Percentiles rank a stretch among this genome's conserved stretches.
Evolutionary conservation across 192 early-diverging fungal species (phyloP).

Genomic region (Backusella macrospora): DNA sequence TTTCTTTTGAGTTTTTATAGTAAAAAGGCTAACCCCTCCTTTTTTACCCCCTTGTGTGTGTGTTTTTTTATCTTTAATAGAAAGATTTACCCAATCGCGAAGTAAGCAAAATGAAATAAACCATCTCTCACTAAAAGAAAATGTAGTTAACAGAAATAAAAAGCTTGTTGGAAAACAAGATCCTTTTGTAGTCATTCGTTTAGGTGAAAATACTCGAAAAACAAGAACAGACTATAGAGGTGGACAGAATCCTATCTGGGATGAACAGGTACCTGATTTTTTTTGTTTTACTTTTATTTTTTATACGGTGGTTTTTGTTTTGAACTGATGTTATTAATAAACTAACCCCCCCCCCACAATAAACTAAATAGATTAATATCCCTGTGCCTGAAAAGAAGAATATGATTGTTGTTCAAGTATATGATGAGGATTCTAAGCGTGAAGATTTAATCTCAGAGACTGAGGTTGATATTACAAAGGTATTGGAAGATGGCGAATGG

Average conservation of each 20-base stretch:
- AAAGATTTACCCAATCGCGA: slow-evolving; percentile 45
- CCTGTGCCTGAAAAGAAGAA: slow-evolving; percentile 48
- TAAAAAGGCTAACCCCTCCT: neutral
- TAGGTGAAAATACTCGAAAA: slow-evolving; percentile 48
- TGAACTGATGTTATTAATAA: neutral
- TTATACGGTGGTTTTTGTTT: neutral
- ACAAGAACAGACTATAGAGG: slow-evolving; percentile 56
- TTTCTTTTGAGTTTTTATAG: neutral
- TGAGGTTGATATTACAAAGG: slow-evolving; percentile 50
- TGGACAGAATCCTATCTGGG: slow-evolving; percentile 59
- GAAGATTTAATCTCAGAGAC: slow-evolving; percentile 56
- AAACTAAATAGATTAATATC: slow-evolving; percentile 42
- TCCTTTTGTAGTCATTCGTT: slow-evolving; percentile 53
- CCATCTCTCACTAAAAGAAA: too few species aligned
- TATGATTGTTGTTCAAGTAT: slow-evolving; percentile 46
- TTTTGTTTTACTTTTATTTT: too few species aligned
- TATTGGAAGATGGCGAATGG: slow-evolving; percentile 54
- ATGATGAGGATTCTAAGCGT: slow-evolving; percentile 58
- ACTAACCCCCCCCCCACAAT: neutral
- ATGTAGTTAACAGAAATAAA: neutral
- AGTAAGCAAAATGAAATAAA: slow-evolving; percentile 14
- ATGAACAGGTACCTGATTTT: slow-evolving; percentile 52
- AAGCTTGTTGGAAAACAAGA: slow-evolving; percentile 57
- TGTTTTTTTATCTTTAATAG: slow-evolving; percentile 28
- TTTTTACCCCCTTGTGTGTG: neutral